Conservation (phyloP, 176 grass and related monocot species). For the Tuctoria greenei region DNA sequence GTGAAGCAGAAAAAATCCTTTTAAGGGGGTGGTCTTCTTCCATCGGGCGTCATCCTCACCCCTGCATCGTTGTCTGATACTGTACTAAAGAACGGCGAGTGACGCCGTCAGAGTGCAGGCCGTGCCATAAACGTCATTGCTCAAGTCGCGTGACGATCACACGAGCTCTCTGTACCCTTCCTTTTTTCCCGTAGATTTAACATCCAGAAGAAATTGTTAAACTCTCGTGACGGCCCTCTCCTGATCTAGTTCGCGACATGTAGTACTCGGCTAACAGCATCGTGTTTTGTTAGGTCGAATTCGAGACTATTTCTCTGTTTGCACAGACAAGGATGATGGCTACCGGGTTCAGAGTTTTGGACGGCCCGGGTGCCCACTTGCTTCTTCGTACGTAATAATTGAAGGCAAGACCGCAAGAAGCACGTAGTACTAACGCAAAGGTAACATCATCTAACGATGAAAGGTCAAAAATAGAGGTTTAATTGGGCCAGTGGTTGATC, state of each 20-base stretch:
- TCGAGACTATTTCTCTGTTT: not conserved
- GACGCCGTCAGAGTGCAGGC: not conserved
- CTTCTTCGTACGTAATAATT: not conserved
- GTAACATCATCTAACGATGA: not conserved
- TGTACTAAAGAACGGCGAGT: not conserved
- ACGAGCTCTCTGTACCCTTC: not conserved
- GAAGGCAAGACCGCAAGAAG: too few relatives aligned
- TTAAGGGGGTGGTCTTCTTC: too few relatives aligned
- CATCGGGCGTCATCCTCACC: not conserved
- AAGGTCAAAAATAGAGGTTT: not conserved
- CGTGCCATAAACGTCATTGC: constrained; percentile 6
- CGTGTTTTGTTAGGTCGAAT: not conserved
- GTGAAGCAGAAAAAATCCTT: too few relatives aligned
- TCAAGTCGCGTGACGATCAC: not conserved
- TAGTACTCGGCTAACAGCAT: not conserved
- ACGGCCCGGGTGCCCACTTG: not conserved
- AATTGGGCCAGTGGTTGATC: too few relatives aligned
- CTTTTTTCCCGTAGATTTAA: not conserved
- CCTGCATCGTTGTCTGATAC: not conserved
- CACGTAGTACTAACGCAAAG: too few relatives aligned
- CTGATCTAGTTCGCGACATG: not conserved
- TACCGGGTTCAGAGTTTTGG: too few relatives aligned
- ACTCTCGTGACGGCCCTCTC: not conserved
- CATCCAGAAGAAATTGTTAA: not conserved
- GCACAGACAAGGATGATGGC: not conserved